Base-by-base conservation (phyloP, 768 basidiomycete genomes). In the Aureoboletus auriporus region DNA sequence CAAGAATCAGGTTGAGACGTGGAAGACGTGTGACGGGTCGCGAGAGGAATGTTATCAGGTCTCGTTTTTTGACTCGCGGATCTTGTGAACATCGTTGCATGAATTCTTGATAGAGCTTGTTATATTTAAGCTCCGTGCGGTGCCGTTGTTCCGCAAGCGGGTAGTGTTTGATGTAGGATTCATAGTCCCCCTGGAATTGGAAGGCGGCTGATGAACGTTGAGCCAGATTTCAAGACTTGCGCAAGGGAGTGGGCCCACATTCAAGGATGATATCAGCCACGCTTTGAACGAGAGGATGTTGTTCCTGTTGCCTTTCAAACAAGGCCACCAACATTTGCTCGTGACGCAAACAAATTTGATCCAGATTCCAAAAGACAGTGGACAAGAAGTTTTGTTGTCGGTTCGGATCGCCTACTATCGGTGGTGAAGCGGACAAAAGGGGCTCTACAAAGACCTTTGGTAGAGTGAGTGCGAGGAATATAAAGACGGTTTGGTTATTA, bases 1-100 rank as follows among this genome's bases (percentile, higher is more conserved):
- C 83, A 10, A 95, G 71, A 1, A 91, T 70, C 10, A 95, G 77
- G 37, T 79, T 79, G 1, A 93, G 72, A 26, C 93, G 78, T 7
- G 90, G 91, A 23, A 95, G 77, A n/a, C 91, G 84, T 5, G 90
- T 93, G 28, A 93, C 84, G 1, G 93, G 91, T 5, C 93, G 77
- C 11, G 88, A 89, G 23, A 94, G 74, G 58, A 95, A 87, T 3
- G 87, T 86, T 51, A 85, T 78, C 39, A 92, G 66, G 59, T 92
- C 90, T 39, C 88, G 82, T 63, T 85, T 87, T 44, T 75, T 80
- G 45, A 84, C 72, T 20, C 85, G 78, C 11, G 83, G 79, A 53
- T 91, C 80, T 38, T 72, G 72, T 2, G 80, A 75, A 33, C 79
- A 78, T 26, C 74, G 73, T 57, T 83, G 77, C 27, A 89, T 70